Evolutionary conservation across 176 grass and related monocot genomes (phyloP).

Genomic region (Otatea glauca): DNA sequence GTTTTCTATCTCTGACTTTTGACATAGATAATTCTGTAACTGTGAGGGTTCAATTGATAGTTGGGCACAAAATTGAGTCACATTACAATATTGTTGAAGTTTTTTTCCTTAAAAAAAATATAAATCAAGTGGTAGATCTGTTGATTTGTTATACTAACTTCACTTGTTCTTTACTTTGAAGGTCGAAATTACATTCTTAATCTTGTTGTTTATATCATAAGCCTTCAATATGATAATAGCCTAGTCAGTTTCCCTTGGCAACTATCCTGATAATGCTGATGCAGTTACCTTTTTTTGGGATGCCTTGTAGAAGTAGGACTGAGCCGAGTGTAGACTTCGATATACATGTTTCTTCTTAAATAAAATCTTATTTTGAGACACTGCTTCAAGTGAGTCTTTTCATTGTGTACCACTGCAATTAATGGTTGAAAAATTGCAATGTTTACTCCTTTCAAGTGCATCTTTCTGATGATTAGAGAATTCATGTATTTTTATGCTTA

Average conservation of each 20-base stretch:
- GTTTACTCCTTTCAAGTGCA: background rate
- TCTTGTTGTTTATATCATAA: background rate
- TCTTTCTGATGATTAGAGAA: background rate
- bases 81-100: background rate
- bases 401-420: background rate
- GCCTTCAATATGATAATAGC: background rate
- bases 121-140: background rate
- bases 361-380: background rate
- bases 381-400: background rate
- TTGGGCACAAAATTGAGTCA: background rate
- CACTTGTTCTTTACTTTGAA: background rate
- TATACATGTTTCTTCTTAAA: background rate
- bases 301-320: background rate
- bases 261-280: background rate
- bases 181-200: background rate
- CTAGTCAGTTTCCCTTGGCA: background rate
- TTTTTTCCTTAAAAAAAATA: too few species aligned
- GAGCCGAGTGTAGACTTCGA: background rate
- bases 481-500: background rate
- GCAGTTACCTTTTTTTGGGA: background rate
- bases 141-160: background rate
- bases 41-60: background rate
- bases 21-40: background rate
- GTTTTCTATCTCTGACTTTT: background rate
- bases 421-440: background rate